phyloP scores from a whole-genome alignment of 805 yeast genomes.

The Saturnispora ahearnii region DNA sequence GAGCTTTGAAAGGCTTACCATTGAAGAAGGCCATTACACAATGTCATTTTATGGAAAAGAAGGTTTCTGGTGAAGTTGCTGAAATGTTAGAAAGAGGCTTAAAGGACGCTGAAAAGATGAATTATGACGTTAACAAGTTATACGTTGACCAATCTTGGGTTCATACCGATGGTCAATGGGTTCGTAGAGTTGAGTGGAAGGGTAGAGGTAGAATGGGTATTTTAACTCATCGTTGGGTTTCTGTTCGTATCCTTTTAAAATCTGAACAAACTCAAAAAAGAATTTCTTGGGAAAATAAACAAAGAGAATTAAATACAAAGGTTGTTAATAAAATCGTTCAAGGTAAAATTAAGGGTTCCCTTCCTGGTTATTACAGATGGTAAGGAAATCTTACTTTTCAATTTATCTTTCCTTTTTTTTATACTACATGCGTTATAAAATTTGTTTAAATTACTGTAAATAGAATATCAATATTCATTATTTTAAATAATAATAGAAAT shows the following conservation, averaged over 20 bases:
- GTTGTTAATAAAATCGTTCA: conserved; percentile 32
- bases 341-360: conserved; percentile 38
- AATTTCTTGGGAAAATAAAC: conserved; percentile 47
- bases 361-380: conserved; percentile 51
- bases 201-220: conserved; percentile 89
- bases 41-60: conserved; percentile 78
- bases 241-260: conserved; percentile 69
- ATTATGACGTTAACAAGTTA: conserved; percentile 50
- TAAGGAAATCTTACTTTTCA: conserved; percentile 16
- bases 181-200: conserved; percentile 65
- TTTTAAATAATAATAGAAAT: too few species aligned
- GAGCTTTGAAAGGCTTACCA: conserved; percentile 65
- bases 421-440: background rate
- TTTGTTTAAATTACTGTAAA: background rate
- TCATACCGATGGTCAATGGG: conserved; percentile 78
- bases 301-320: conserved; percentile 42
- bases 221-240: conserved; percentile 66
- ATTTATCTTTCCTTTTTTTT: background rate
- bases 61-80: conserved; percentile 70
- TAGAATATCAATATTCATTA: background rate
- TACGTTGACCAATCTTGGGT: conserved; percentile 81
- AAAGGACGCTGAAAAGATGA: conserved; percentile 54
- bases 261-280: conserved; percentile 56
- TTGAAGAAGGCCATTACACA: conserved; percentile 81
- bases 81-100: conserved; percentile 66